Evolutionary conservation across 169 alveolate species (phyloP).

Genomic region (Pseudocohnilembus persalinus): DNA sequence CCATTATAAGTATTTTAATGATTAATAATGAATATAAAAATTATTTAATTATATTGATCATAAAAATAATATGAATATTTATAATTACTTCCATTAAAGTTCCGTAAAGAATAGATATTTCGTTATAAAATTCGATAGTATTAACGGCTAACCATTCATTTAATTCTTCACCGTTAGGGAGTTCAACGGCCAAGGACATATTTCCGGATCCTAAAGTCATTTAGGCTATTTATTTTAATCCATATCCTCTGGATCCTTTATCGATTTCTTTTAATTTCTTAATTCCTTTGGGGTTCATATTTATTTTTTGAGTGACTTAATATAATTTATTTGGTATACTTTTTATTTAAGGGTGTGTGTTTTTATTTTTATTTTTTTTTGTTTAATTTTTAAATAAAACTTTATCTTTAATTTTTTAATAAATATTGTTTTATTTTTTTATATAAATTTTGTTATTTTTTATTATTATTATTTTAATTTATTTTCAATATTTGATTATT

Average conservation of each 20-base stretch:
- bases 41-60: not conserved
- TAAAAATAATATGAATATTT: too few relatives aligned
- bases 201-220: conserved; percentile 90
- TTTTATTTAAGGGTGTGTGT: not conserved
- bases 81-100: conserved; percentile 67
- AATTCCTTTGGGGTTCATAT: not conserved
- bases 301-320: not conserved
- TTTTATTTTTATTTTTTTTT: too few relatives aligned
- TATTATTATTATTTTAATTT: too few relatives aligned
- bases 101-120: conserved; percentile 85
- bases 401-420: too few relatives aligned
- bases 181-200: conserved; percentile 85
- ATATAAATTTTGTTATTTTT: too few relatives aligned
- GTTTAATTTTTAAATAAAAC: too few relatives aligned
- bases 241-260: conserved; percentile 79
- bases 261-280: conserved; percentile 57
- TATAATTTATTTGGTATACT: too few relatives aligned
- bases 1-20: too few relatives aligned
- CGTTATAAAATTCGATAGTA: conserved; percentile 88
- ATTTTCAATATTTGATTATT: too few relatives aligned
- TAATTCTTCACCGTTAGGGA: conserved; percentile 88
- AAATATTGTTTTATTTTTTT: too few relatives aligned
- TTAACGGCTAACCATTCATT: conserved; percentile 92
- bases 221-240: conserved; percentile 82
- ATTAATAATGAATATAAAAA: too few relatives aligned